Evolutionary conservation across 768 basidiomycete genomes (phyloP).

Genomic region (Neoboletus subvelutipes): DNA sequence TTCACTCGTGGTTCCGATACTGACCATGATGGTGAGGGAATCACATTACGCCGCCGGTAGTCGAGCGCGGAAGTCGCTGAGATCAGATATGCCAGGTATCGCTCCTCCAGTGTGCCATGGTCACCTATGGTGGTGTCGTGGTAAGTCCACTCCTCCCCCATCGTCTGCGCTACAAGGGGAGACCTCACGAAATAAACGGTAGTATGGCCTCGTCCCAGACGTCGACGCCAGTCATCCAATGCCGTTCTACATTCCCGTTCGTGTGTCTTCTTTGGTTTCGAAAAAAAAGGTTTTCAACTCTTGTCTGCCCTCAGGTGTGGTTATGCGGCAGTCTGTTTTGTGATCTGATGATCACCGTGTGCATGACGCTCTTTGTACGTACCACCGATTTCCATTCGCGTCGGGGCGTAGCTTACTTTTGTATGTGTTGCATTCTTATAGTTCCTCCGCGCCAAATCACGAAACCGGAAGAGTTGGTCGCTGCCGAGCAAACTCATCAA

Average conservation of each 20-base stretch:
- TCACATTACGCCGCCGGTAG: neutral
- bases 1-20: neutral
- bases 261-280: neutral
- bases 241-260: slow-evolving; percentile 12
- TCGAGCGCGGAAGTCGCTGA: neutral
- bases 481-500: neutral
- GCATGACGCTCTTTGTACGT: slow-evolving; percentile 6
- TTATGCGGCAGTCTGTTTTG: slow-evolving; percentile 6
- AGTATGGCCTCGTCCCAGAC: slow-evolving; percentile 14
- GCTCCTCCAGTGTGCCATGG: slow-evolving; percentile 11
- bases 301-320: slow-evolving; percentile 2
- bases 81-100: slow-evolving; percentile 3
- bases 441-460: slow-evolving; percentile 4
- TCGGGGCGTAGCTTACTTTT: neutral
- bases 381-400: neutral
- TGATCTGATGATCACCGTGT: slow-evolving; percentile 12
- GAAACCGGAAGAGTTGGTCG: neutral
- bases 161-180: neutral
- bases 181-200: neutral
- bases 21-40: slow-evolving; percentile 8
- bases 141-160: neutral
- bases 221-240: neutral
- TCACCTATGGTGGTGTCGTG: slow-evolving; percentile 8
- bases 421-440: neutral
- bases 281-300: neutral